Base-by-base conservation (phyloP, 1,284 basidiomycete species). In the Ustilago trichophora region DNA sequence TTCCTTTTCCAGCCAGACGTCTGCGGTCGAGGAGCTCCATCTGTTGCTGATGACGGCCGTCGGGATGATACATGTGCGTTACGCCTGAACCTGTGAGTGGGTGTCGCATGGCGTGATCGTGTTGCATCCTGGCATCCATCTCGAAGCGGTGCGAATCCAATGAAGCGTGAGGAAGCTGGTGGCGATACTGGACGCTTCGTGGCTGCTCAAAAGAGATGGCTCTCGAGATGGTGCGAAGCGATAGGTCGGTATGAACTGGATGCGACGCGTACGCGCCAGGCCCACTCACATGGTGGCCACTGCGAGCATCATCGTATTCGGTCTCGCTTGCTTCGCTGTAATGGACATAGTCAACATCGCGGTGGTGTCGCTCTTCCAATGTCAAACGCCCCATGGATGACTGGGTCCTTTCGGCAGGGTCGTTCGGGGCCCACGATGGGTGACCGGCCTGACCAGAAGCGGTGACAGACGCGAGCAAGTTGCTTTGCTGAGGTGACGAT, bases 1-100 rank as follows among this genome's bases (percentile, higher is more conserved):
- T 70, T 9, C 57, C 62, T 49, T 70, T 70, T n/a, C 67, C 53
- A 16, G 67, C 46, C 7, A 70, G 41, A 13, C 50, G 52, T 29
- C 67, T 47, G 1, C 57, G 67, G 34, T 70, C 62, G 6, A 62
- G 25, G 10, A 51, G 15, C 5, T 70, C 67, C 32, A 58, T 53
- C 43, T 70, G 67, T 29, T 56, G 62, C 37, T 65, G 49, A 27
- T 55, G 59, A 21, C 38, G 48, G 21, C 47, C 19, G 6, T 59
- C 62, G 9, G 55, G 50, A 12, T 19, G 27, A n/a, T 59, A 47
- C 24, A 42, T 26, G 15, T 41, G 37, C 11, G 43, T 36, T 10
- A 46, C 24, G 18, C 43, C 31, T 6, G 22, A 26, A 8, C 26
- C n/a, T 2, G 27, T 49, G 10, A 25, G 29, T 10, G 46, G 8